Evolutionary conservation across 176 grass and related monocot species (phyloP), one percentile per base, ranked within the genome.

Genomic region (Carex kokanica): DNA sequence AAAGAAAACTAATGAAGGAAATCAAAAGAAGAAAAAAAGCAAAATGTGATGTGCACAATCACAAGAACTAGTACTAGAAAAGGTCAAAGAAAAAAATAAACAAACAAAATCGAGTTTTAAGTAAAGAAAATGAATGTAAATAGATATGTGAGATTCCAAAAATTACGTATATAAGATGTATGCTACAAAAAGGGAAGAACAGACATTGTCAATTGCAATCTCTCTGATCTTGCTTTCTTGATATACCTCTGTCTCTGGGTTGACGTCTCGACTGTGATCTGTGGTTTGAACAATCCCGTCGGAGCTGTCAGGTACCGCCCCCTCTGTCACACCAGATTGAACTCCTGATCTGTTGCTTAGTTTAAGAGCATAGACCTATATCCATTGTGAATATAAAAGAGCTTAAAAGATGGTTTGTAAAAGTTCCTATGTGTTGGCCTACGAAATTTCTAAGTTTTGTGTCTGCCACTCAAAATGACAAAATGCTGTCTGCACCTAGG

Each of bases 181-280:
- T 43, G 67, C 41, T 2, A 64, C 36, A 81, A 61, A 82, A 38
- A 67, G 60, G 52, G 47, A 66, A 31, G 85, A 85, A 88, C 90
- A 88, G 79, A 88, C 83, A 88, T 84, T 88, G 75, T 99, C 93
- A 82, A 99, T 88, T 53, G 89, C 80, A 86, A 99, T 99, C 88
- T 99, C 97, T 79, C 91, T 88, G 83, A 99, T 92, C 88, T 93
- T 95, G 84, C 90, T 92, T 86, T 93, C 91, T 89, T 92, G 93
- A 88, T 88, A 80, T 84, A 85, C 79, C 79, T 95, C 96, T 87
- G 85, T 85, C 81, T 99, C 93, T 18, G 89, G 93, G 82, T 92
- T 89, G 41, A 93, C 45, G 55, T 92, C 81, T 85, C 86, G 88
- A 61, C 81, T 87, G 32, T 81, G 58, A 74, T 86, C 78, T 84